These are phyloP conservation scores for Cyclotella baltica DNA, from an alignment of 108 stramenopile species.

Conservation along the genomic window DNA sequence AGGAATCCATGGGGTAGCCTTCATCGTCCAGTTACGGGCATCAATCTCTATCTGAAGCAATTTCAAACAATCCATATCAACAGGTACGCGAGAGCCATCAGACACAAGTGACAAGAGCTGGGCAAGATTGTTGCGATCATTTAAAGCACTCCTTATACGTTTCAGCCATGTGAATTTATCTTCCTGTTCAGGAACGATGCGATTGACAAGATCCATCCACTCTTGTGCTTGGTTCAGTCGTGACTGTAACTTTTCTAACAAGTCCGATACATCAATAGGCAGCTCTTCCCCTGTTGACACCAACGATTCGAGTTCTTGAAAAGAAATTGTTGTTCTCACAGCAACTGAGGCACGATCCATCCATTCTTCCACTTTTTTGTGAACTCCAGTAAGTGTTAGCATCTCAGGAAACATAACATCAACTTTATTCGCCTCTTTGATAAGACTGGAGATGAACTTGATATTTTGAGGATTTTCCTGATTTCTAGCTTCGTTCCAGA, in stretches of 20 bases:
- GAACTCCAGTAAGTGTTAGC: constrained; percentile 53
- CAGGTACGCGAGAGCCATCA: constrained; percentile 78
- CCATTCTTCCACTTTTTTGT: constrained; percentile 69
- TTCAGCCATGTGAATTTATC: constrained; percentile 60
- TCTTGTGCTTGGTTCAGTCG: constrained; percentile 60
- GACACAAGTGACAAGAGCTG: constrained; percentile 64
- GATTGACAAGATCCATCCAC: constrained; percentile 67
- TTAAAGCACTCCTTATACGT: constrained; percentile 56
- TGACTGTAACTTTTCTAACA: constrained; percentile 71
- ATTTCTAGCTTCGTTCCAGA: constrained; percentile 63
- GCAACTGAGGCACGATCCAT: constrained; percentile 82
- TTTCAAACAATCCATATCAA: constrained; percentile 70
- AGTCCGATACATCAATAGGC: constrained; percentile 73
- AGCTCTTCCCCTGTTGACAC: constrained; percentile 62
- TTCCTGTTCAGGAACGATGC: constrained; percentile 57
- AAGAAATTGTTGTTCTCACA: constrained; percentile 74
- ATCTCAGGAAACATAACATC: constrained; percentile 66
- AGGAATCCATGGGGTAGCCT: constrained; percentile 73
- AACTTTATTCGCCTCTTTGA: constrained; percentile 71
- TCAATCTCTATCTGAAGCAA: constrained; percentile 82
- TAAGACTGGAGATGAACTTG: constrained; percentile 62
- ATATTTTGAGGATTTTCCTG: constrained; percentile 57
- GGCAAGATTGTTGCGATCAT: constrained; percentile 48
- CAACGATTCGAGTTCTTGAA: constrained; percentile 70
- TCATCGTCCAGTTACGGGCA: constrained; percentile 74